phyloP scores from a whole-genome alignment of 805 yeast genomes.

The Candida vartiovaarae region DNA sequence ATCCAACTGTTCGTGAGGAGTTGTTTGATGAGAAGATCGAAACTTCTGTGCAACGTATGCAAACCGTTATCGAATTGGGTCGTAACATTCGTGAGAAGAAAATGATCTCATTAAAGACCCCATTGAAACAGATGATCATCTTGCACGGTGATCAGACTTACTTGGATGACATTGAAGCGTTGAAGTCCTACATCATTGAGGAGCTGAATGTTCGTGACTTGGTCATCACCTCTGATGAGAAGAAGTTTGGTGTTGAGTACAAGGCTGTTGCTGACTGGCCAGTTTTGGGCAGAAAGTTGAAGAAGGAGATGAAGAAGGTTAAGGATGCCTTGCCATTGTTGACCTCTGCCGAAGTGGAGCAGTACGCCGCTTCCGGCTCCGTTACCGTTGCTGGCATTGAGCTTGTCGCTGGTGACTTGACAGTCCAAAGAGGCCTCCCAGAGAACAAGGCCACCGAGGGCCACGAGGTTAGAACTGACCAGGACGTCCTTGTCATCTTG shows the following conservation, averaged over 20 bases:
- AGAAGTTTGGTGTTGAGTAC: constrained; percentile 85
- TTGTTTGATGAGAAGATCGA: constrained; percentile 79
- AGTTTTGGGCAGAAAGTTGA: constrained; percentile 92
- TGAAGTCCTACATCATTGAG: constrained; percentile 75
- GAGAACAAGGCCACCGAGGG: constrained; percentile 59
- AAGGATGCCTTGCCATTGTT: constrained; percentile 87
- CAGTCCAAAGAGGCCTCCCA: constrained; percentile 84
- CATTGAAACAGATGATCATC: constrained; percentile 81
- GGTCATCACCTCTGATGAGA: constrained; percentile 84
- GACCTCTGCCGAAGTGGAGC: constrained; percentile 75
- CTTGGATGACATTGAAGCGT: constrained; percentile 68
- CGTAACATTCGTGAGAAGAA: constrained; percentile 96
- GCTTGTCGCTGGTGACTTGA: constrained; percentile 79
- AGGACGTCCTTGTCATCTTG: constrained; percentile 82
- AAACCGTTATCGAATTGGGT: constrained; percentile 91
- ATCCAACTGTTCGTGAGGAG: constrained; percentile 77
- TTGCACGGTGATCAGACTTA: constrained; percentile 72
- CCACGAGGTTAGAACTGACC: constrained; percentile 80
- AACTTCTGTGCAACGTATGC: constrained; percentile 90
- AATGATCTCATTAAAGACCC: constrained; percentile 88
- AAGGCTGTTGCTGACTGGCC: constrained; percentile 99
- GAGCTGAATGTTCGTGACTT: constrained; percentile 90
- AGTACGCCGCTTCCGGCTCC: constrained; percentile 63
- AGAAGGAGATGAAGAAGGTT: constrained; percentile 88
- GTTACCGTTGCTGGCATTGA: constrained; percentile 85